These are phyloP conservation scores for Oryza meridionalis DNA, from an alignment of 176 grass and related monocot species.

Conservation along the genomic window DNA sequence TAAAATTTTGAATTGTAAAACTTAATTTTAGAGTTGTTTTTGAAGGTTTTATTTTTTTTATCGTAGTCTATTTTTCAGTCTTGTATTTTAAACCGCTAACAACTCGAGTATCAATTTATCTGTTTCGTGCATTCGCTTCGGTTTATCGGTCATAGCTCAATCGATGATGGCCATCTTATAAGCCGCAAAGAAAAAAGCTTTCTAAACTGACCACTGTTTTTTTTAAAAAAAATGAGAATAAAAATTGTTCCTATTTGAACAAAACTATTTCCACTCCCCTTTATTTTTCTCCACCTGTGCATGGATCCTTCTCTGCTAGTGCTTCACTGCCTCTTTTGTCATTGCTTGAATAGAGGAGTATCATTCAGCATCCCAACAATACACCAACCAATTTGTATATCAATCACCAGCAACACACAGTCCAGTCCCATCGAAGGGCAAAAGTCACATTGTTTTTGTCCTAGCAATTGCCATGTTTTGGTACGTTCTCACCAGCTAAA, in stretches of 20 bases:
- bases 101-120: no score
- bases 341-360: background rate
- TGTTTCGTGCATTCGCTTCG: no score
- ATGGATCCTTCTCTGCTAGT: background rate
- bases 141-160: no score
- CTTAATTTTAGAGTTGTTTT: no score
- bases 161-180: no score
- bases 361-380: background rate
- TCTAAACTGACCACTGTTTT: no score
- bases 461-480: background rate
- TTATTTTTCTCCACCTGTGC: background rate
- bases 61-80: no score
- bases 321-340: background rate
- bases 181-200: no score
- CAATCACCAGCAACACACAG: background rate
- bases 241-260: background rate
- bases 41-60: no score
- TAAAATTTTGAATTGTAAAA: no score
- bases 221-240: no score
- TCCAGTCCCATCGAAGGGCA: background rate
- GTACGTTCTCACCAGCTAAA: background rate
- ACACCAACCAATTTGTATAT: constrained; percentile 15
- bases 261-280: background rate
- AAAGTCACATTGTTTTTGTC: background rate
- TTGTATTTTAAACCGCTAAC: no score